Percentiles rank a stretch among this genome's conserved stretches.
Conservation (phyloP, 164 flowering plant genomes). For the Magnolia sinica region DNA sequence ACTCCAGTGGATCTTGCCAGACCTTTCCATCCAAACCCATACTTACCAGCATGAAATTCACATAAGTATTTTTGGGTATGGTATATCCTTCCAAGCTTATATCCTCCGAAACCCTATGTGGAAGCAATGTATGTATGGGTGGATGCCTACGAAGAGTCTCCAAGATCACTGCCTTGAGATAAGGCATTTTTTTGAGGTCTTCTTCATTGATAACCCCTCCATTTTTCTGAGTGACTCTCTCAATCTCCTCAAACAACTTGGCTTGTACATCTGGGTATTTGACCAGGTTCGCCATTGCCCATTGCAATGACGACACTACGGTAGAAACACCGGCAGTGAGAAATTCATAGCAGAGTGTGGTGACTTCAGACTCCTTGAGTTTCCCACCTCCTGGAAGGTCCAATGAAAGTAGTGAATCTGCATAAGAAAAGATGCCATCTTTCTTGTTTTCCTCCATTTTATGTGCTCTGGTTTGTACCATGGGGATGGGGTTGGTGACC, state of each 20-base stretch:
- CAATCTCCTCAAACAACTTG: neutral
- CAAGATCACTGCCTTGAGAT: slow-evolving; percentile 5
- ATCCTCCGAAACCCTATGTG: no score
- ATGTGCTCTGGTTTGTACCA: neutral
- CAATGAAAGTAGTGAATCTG: slow-evolving; percentile 18
- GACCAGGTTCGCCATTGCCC: neutral
- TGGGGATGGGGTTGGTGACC: neutral
- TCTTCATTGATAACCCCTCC: neutral
- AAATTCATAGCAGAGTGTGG: neutral
- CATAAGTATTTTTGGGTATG: no score
- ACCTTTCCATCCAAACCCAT: slow-evolving; percentile 8
- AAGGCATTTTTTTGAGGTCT: slow-evolving; percentile 2
- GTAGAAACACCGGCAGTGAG: neutral
- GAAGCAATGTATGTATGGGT: no score
- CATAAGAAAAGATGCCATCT: neutral
- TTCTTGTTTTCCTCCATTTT: neutral
- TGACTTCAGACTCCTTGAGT: slow-evolving; percentile 6
- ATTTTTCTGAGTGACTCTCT: neutral
- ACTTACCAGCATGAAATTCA: slow-evolving; percentile 16
- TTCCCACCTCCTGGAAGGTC: slow-evolving; percentile 27
- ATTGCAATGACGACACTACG: neutral
- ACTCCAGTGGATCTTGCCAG: neutral
- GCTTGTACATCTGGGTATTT: slow-evolving; percentile 2
- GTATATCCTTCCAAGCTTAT: no score
- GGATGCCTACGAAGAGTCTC: neutral